A percentile compares a stretch with the other conserved stretches of the same genome.
Evolutionary conservation across 257 asterid species (phyloP).

Genomic region (Nicotiana sylvestris): DNA sequence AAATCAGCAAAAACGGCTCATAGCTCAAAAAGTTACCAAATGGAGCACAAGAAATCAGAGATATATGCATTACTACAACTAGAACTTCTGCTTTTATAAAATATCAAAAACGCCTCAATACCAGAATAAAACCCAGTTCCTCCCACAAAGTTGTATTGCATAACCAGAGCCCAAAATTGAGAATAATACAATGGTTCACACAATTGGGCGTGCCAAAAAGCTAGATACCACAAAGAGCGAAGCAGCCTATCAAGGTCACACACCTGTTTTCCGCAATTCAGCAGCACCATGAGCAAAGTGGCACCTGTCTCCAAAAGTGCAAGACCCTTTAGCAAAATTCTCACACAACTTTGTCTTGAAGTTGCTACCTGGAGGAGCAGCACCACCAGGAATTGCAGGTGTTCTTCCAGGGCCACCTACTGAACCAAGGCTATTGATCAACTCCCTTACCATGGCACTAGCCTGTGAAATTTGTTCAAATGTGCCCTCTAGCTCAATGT

Average conservation of each 20-base stretch:
- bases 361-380: constrained; percentile 49
- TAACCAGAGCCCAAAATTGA: not conserved
- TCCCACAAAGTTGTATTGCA: not conserved
- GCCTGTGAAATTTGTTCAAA: constrained; percentile 80
- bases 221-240: not conserved
- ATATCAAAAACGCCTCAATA: not conserved
- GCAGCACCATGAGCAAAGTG: constrained; percentile 90
- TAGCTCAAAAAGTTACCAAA: not conserved
- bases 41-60: not conserved
- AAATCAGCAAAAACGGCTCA: not conserved
- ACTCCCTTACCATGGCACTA: constrained; percentile 69
- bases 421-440: constrained; percentile 50
- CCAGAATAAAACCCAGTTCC: not conserved
- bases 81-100: not conserved
- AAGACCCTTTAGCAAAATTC: constrained; percentile 75
- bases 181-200: not conserved
- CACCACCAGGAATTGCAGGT: constrained; percentile 34
- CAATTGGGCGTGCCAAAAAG: not conserved
- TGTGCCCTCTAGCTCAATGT: constrained; percentile 85
- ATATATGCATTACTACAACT: not conserved
- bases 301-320: constrained; percentile 94
- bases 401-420: constrained; percentile 29
- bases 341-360: constrained; percentile 79
- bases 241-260: constrained; percentile 13
- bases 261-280: constrained; percentile 59